Evolutionary conservation across 1,139 yeast genomes (phyloP).

Genomic region (Diutina neorugosa): DNA sequence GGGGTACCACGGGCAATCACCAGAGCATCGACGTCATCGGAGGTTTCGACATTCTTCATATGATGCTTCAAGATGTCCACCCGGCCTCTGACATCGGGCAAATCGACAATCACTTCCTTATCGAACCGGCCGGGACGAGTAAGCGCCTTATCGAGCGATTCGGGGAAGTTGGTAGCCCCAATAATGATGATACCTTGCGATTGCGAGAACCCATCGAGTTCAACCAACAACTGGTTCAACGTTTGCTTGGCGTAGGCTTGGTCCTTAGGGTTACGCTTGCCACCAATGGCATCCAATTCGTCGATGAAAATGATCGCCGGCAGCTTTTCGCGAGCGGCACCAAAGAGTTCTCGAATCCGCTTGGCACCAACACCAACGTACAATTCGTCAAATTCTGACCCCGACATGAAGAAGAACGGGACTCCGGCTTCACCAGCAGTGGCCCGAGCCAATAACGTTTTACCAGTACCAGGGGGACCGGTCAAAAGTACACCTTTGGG

Average conservation of each 20-base stretch:
- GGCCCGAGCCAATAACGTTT: constrained; percentile 91
- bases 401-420: constrained; percentile 96
- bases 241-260: constrained; percentile 98
- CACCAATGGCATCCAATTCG: constrained; percentile 97
- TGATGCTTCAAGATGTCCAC: constrained; percentile 86
- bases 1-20: constrained; percentile 95
- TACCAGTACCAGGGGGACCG: constrained; percentile 99
- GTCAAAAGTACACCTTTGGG: constrained; percentile 95
- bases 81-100: constrained; percentile 97
- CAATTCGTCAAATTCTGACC: constrained; percentile 94
- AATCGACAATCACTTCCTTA: constrained; percentile 85
- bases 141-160: constrained; percentile 87
- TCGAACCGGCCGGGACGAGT: constrained; percentile 98
- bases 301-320: constrained; percentile 97
- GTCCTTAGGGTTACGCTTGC: constrained; percentile 92
- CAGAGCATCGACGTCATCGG: constrained; percentile 76
- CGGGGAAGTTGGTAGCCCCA: constrained; percentile 98
- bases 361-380: constrained; percentile 99
- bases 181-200: constrained; percentile 87
- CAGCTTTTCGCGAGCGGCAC: constrained; percentile 87
- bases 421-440: constrained; percentile 99
- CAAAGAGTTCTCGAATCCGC: constrained; percentile 85
- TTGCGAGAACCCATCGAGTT: constrained; percentile 92
- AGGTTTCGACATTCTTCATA: constrained; percentile 79
- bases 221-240: constrained; percentile 87